These are phyloP conservation scores for Fusarium subtropicale DNA, from an alignment of 2,329 filamentous ascomycete species.

Conservation along the genomic window DNA sequence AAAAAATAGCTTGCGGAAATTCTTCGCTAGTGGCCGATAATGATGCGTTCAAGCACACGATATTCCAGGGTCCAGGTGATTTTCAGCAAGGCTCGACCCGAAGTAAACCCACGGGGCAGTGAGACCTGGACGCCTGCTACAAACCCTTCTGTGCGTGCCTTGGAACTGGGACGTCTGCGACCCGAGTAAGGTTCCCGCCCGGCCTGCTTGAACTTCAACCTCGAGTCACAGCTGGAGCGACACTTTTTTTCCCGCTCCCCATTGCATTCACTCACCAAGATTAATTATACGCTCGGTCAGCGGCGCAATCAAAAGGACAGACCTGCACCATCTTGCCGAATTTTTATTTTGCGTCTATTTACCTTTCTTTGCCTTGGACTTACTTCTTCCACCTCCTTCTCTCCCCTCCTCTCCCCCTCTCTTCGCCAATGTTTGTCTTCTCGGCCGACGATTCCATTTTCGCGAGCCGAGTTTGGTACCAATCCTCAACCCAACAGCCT, in stretches of 20 bases:
- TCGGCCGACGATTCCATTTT: slow-evolving; percentile 52
- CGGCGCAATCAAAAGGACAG: slow-evolving; percentile 30
- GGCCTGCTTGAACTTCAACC: slow-evolving; percentile 7
- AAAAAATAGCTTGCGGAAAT: slow-evolving; percentile 13
- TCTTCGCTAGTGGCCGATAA: slow-evolving; percentile 14
- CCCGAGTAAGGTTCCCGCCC: not conserved
- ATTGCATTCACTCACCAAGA: slow-evolving; percentile 6
- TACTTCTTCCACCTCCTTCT: not conserved
- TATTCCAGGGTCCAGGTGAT: slow-evolving; percentile 28
- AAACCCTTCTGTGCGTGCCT: slow-evolving; percentile 12
- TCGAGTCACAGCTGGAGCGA: slow-evolving; percentile 4
- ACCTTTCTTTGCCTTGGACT: slow-evolving; percentile 18
- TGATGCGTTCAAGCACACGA: slow-evolving; percentile 23
- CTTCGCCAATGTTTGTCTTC: slow-evolving; percentile 53
- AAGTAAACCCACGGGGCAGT: slow-evolving; percentile 35
- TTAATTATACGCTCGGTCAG: slow-evolving; percentile 19
- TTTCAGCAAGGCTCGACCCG: slow-evolving; percentile 12
- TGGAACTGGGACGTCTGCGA: slow-evolving; percentile 5
- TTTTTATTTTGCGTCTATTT: slow-evolving; percentile 15
- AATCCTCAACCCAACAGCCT: slow-evolving; percentile 36
- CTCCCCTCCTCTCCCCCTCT: slow-evolving; percentile 22
- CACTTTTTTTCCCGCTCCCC: slow-evolving; percentile 16
- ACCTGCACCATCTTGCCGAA: slow-evolving; percentile 12
- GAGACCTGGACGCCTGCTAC: not conserved
- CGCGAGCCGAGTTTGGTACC: slow-evolving; percentile 52